Percentiles rank a stretch among this genome's conserved stretches.
These are phyloP conservation scores for Pythium pyrilobum DNA, from an alignment of 352 stramenopile genomes.

Conservation along the genomic window DNA sequence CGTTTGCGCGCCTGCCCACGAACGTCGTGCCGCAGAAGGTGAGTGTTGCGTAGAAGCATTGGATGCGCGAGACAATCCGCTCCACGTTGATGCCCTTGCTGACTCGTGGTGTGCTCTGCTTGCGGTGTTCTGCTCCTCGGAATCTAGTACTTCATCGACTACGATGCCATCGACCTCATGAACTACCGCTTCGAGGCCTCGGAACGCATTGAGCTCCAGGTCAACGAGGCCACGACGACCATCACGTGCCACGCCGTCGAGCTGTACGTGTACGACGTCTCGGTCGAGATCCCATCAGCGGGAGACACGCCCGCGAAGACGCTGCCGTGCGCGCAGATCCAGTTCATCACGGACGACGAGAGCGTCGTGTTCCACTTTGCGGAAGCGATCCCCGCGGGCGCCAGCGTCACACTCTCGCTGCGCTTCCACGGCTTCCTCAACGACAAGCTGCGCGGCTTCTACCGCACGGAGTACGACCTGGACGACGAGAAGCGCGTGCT, in stretches of 20 bases:
- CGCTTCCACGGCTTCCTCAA: slow-evolving; percentile 75
- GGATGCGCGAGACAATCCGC: background rate
- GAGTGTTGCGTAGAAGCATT: background rate
- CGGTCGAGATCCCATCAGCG: slow-evolving; percentile 33
- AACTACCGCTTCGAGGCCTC: slow-evolving; percentile 75
- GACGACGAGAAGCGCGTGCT: slow-evolving; percentile 91
- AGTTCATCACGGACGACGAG: slow-evolving; percentile 45
- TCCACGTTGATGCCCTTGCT: background rate
- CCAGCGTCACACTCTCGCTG: slow-evolving; percentile 34
- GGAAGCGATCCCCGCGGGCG: slow-evolving; percentile 27
- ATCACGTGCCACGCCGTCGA: slow-evolving; percentile 95
- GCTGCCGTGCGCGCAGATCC: slow-evolving; percentile 40
- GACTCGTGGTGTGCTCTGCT: background rate
- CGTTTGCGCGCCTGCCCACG: slow-evolving; percentile 53
- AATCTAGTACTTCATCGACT: slow-evolving; percentile 63
- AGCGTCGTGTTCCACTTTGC: slow-evolving; percentile 56
- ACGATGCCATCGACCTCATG: slow-evolving; percentile 71
- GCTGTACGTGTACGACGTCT: slow-evolving; percentile 81
- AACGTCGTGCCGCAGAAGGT: slow-evolving; percentile 58
- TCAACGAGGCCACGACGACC: slow-evolving; percentile 50
- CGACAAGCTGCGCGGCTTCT: slow-evolving; percentile 96
- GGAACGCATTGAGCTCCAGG: slow-evolving; percentile 44
- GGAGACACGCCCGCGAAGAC: slow-evolving; percentile 21
- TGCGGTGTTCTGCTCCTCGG: background rate
- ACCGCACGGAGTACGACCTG: slow-evolving; percentile 91